Conservation (phyloP, 305 asterid species). For the Ilex paraguariensis region DNA sequence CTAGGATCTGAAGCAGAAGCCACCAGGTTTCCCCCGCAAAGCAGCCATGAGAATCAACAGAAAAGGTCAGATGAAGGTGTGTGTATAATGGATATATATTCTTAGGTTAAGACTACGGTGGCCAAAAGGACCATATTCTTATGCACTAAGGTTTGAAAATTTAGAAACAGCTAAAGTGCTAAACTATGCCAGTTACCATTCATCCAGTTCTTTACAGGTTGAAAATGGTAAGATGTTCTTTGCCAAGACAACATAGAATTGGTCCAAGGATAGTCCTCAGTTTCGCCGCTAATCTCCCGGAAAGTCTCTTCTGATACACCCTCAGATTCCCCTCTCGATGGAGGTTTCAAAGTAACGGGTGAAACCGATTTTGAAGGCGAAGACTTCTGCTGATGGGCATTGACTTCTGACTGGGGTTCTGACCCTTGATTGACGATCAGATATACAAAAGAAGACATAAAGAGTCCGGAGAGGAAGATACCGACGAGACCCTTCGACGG, state of each 20-base stretch:
- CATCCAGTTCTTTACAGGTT: too few species aligned
- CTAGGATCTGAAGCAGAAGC: slow-evolving; percentile 11
- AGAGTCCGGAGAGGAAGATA: not conserved
- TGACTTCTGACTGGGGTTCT: too few species aligned
- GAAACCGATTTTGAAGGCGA: slow-evolving; percentile 3
- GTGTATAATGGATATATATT: too few species aligned
- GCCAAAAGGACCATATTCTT: too few species aligned
- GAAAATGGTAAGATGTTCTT: too few species aligned
- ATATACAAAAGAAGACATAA: not conserved
- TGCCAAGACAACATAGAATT: too few species aligned
- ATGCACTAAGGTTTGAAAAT: too few species aligned
- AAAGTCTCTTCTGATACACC: slow-evolving; percentile 71
- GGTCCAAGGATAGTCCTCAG: too few species aligned
- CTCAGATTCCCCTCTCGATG: slow-evolving; percentile 50
- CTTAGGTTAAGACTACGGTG: too few species aligned
- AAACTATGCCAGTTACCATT: slow-evolving; percentile 32
- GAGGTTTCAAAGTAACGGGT: slow-evolving; percentile 14
- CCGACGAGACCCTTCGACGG: too few species aligned
- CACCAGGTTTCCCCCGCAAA: slow-evolving; percentile 17
- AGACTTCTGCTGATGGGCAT: slow-evolving; percentile 1
- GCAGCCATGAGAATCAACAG: slow-evolving; percentile 5
- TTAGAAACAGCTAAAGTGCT: not conserved
- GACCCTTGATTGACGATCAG: too few species aligned
- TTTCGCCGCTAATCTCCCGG: slow-evolving; percentile 12
- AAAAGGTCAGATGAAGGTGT: not conserved